phyloP scores from a whole-genome alignment of 2,329 filamentous ascomycete genomes.

The Ophiobolus disseminans region DNA sequence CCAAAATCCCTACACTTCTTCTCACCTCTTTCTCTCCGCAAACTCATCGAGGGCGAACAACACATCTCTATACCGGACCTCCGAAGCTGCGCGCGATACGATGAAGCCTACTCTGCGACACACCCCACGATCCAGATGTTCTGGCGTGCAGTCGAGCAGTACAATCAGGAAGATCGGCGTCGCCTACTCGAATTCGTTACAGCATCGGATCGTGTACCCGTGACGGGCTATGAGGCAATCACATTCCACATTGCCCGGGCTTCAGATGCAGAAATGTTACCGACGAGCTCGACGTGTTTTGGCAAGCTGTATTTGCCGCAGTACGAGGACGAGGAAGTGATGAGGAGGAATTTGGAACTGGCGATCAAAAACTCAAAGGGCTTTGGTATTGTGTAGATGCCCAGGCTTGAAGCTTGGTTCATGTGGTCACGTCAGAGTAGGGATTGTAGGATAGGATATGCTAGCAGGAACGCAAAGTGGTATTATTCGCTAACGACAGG shows the following conservation, averaged over 20 bases:
- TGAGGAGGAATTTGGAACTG: constrained; percentile 79
- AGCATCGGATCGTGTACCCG: constrained; percentile 86
- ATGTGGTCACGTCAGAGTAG: too few relatives aligned
- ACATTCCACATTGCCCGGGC: constrained; percentile 85
- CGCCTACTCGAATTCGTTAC: constrained; percentile 93
- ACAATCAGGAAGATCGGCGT: constrained; percentile 72
- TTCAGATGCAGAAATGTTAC: constrained; percentile 62
- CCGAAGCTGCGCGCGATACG: constrained; percentile 75
- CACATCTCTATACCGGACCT: constrained; percentile 80
- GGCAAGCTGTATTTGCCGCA: constrained; percentile 85
- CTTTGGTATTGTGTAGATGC: constrained; percentile 66
- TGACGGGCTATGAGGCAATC: constrained; percentile 81
- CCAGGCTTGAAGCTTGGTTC: background rate
- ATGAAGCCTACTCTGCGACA: constrained; percentile 73
- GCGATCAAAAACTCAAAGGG: constrained; percentile 88
- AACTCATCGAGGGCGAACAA: constrained; percentile 81
- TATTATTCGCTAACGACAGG: background rate
- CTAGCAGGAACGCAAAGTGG: background rate
- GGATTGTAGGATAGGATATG: too few relatives aligned
- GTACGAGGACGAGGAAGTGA: constrained; percentile 73
- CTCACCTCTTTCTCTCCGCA: constrained; percentile 66
- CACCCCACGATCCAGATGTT: constrained; percentile 79
- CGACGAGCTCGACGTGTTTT: constrained; percentile 93
- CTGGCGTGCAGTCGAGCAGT: constrained; percentile 79
- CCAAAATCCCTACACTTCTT: constrained; percentile 67